Base-by-base conservation (phyloP, 345 rosid species). In the Populus davidiana region DNA sequence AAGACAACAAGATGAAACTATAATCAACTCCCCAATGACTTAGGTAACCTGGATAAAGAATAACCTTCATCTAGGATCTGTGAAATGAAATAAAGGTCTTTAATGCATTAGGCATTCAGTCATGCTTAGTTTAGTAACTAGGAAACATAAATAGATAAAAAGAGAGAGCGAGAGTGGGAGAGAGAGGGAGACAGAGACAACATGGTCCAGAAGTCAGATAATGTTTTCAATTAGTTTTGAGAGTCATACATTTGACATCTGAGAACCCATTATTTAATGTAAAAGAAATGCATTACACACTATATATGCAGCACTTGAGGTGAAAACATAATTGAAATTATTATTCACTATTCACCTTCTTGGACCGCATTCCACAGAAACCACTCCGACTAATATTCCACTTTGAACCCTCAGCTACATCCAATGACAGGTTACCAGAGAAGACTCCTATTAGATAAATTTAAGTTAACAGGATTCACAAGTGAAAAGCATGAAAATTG, bases 361-460 rank as follows among this genome's bases (percentile, higher is more conserved):
- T 96, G 70, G 97, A 92, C 75, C 93, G 90, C 97, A 96, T 96
- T 70, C 98, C 99, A 80, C 97, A 93, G 78, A 93, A 93, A 74
- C 99, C 97, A 75, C 99, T 77, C 59, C 96, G 87, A 75, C 12
- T 86, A 61, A 96, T 93, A 29, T 90, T 93, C 94, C 93, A 91
- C 72, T 86, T 87, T 25, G 98, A 79, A 49, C 84, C 94, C 81
- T 91, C 89, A 31, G 77, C 80, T 68, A 91, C 86, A 65, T 93
- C 97, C 50, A 80, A 36, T 54, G 93, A 92, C 54, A 96, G 92
- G 62, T 83, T 89, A 69, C 99, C 99, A 41, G 97, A 93, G 86
- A 96, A 96, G 74, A 92, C 79, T 54, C 98, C 98, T 92, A 73
- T 1, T 25, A 72, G 27, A 54, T 41, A 82, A 31, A 56, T 29